Base-by-base conservation (phyloP, 768 basidiomycete genomes). In the button mushroom (Agaricus bisporus) region DNA sequence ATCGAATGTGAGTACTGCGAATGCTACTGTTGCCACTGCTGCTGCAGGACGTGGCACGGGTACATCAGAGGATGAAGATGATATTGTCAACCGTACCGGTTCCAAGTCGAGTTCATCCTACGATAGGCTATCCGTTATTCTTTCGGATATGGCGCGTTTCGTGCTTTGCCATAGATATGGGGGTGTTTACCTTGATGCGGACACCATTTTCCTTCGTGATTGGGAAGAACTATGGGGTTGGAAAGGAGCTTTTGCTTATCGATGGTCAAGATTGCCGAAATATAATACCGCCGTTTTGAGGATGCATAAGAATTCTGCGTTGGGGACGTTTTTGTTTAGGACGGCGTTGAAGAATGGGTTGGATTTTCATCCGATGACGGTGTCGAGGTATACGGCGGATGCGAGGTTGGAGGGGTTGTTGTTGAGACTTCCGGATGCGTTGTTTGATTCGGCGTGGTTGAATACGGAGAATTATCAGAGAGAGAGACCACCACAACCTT, bases 161-260 rank as follows among this genome's bases (percentile, higher is more conserved):
- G 83, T 97, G 47, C 77, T 98, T 10, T 91, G 89, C 50, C 91
- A 97, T 66, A 86, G 91, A 6, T 97, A 89, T 63, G 95, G 95
- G 20, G 95, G 95, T 2, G 86, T 94, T 56, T 97, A 95, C 63
- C 80, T 98, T 49, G 95, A 97, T 61, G 92, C 95, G 3, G 95
- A 97, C 64, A 95, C 91, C 3, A 79, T 98, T 61, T 78, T 98
- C 59, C 75, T 97, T 14, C 83, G 94, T 20, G 94, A 97, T 64
- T 95, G 95, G 95, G 94, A 97, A 68, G 94, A 95, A 64, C 76
- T 97, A 3, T 97, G 91, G 90, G 91, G 91, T 48, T 95, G 89
- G 86, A 82, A 84, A 56, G 93, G 94, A 41, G 91, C 93, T 12
- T 97, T 95, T 64, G 93, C 93, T 1, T 97, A 97, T 67, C 79